These are phyloP conservation scores for Fusarium hainanense DNA, from an alignment of 2,329 filamentous ascomycete species.

Conservation along the genomic window DNA sequence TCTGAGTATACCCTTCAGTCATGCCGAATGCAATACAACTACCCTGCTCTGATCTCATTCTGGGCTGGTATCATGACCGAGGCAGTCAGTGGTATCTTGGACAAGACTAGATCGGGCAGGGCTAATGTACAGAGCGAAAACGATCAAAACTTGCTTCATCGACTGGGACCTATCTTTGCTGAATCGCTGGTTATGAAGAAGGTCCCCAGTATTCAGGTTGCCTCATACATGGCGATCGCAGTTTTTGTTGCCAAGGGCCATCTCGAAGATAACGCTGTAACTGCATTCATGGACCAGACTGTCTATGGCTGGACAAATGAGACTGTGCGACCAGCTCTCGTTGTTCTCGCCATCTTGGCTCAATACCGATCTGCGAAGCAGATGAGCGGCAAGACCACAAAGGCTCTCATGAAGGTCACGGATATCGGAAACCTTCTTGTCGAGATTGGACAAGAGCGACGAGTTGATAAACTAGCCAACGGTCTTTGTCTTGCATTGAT, in stretches of 20 bases:
- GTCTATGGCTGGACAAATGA: conserved; percentile 80
- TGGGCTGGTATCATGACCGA: conserved; percentile 93
- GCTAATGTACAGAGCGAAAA: conserved; percentile 81
- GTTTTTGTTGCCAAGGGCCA: conserved; percentile 86
- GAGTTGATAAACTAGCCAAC: conserved; percentile 76
- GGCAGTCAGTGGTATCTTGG: conserved; percentile 83
- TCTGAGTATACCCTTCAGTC: conserved; percentile 83
- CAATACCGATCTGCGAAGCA: conserved; percentile 79
- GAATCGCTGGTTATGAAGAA: conserved; percentile 81
- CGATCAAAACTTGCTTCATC: conserved; percentile 79
- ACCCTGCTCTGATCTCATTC: conserved; percentile 83
- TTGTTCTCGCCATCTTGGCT: conserved; percentile 83
- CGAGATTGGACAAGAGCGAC: conserved; percentile 71
- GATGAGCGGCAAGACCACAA: conserved; percentile 76
- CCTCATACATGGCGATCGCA: conserved; percentile 90
- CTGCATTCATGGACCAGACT: conserved; percentile 89
- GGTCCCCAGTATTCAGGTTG: conserved; percentile 82
- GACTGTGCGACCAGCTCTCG: conserved; percentile 77
- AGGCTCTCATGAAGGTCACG: conserved; percentile 72
- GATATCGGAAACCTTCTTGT: conserved; percentile 69
- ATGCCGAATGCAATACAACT: conserved; percentile 76
- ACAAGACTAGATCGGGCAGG: conserved; percentile 79
- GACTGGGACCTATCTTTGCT: conserved; percentile 76
- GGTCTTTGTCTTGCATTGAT: conserved; percentile 76
- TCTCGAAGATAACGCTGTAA: conserved; percentile 82